Evolutionary conservation across 352 stramenopile species (phyloP), one percentile per base, ranked within the genome.

Genomic region (Pythium insidiosum): DNA sequence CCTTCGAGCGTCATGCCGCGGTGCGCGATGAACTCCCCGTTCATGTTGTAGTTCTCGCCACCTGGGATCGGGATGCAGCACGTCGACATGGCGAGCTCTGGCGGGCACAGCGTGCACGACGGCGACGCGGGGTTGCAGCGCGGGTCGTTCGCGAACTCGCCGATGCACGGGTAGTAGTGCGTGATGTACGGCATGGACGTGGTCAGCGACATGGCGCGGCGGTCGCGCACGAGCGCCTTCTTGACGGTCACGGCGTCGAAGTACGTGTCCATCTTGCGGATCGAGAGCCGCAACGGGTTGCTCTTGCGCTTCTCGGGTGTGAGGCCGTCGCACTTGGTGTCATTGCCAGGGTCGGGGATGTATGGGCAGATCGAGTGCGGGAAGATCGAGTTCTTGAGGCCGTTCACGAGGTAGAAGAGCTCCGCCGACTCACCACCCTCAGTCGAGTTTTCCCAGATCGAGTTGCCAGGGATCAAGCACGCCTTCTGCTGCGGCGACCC

Each of bases 361-460:
- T 84, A 82, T 24, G 68, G 63, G 16, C 68, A 84, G 16, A 75
- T 50, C 2, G 64, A 66, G 35, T 70, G 44, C 0, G 68, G 72
- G 43, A 71, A 84, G 33, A 84, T 68, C 33, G 62, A 58, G 39
- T 75, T 40, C 53, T 74, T 67, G 21, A 83, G 37, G 0, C 69
- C 65, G 39, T 81, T 73, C 22, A 67, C 49, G 22, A 85, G 45
- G 46, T 77, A 79, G 50, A 65, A 66, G 6, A 85, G 60, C 56
- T 68, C 41, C 7, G 56, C 53, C 2, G 54, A 65, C 31, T 77
- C 72, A 6, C 73, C 69, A 23, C 67, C 73, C 22, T 83, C 69
- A 9, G 73, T 85, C 26, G 73, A 66, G 73, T 85, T 83, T 40
- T 79, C 62, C 63, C 66, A 82, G 38, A 82, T 78, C 11, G 46